These are phyloP conservation scores for Blastobotrys petasosporus DNA, from an alignment of 1,139 yeast genomes.

Conservation along the genomic window DNA sequence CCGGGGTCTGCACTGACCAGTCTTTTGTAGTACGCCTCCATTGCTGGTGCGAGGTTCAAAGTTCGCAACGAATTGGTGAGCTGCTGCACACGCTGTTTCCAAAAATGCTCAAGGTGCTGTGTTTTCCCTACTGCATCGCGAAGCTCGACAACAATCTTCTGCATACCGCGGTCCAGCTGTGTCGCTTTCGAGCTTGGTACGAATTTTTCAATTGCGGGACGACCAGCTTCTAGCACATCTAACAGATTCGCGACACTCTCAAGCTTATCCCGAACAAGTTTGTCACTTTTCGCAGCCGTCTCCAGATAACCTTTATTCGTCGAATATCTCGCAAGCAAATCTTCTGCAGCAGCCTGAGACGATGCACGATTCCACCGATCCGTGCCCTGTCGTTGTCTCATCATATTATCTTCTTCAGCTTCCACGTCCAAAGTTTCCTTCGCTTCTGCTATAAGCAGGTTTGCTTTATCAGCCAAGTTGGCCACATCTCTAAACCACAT, in stretches of 20 bases:
- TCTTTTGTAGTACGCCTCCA: conserved; percentile 21
- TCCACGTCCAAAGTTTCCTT: conserved; percentile 46
- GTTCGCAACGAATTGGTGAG: conserved; percentile 27
- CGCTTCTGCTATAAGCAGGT: conserved; percentile 42
- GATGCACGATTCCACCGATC: conserved; percentile 40
- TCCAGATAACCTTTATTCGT: conserved; percentile 46
- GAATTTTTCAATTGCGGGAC: conserved; percentile 38
- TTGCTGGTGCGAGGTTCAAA: conserved; percentile 27
- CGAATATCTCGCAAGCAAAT: conserved; percentile 38
- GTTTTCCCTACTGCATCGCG: conserved; percentile 37
- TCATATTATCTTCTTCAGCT: conserved; percentile 48
- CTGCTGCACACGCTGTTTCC: conserved; percentile 25
- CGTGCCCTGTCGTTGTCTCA: conserved; percentile 46
- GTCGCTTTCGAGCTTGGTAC: conserved; percentile 48
- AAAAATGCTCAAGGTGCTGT: conserved; percentile 23
- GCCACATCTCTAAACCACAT: conserved; percentile 44
- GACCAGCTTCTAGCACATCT: conserved; percentile 42
- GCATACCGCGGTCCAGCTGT: conserved; percentile 40
- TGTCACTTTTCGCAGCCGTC: conserved; percentile 63
- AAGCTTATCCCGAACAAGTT: conserved; percentile 42
- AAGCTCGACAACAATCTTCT: conserved; percentile 39
- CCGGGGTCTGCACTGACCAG: conserved; percentile 21
- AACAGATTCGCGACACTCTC: conserved; percentile 41
- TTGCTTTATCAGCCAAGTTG: conserved; percentile 39
- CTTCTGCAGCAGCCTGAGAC: conserved; percentile 25